Evolutionary conservation across 164 flowering plant genomes (phyloP), one percentile per base, ranked within the genome.

Genomic region (Annona squamosa): DNA sequence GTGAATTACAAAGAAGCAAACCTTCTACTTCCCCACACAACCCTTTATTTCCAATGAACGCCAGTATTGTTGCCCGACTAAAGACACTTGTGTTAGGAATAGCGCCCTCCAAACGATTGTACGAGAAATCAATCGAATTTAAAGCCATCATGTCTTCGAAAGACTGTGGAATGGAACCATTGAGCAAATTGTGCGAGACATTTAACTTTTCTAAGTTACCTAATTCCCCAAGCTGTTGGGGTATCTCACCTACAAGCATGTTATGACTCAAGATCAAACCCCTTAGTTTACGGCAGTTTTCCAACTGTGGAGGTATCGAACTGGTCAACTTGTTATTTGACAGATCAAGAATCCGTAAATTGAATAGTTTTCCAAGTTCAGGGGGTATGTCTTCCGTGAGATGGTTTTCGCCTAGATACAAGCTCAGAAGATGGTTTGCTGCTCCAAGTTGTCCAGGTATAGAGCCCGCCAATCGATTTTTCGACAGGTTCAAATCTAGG

Each of bases 31-130:
- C 3, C 26, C 72, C 72, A 37, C 72, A 71, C 61, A 71, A 61
- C 42, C 69, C 62, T 64, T 48, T 63, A 44, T 71, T 71, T 6
- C 26, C 48, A 2, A 17, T 41, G 42, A 71, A 71, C 17, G 52
- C 73, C 7, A 43, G 41, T 1, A 18, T 13, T 43, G 46, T 63
- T 26, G 72, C 63, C 46, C 26, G 43, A 5, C 4, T 10, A 26
- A 70, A 70, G n/a, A 42, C 72, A 12, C 42, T 48, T 13, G 45
- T 70, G 4, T 70, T 13, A 13, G 72, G 72, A 41, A 70, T 18
- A n/a, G 72, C 6, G 12, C 72, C 72, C 63, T n/a, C 72, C 44
- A 70, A 43, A 52, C 26, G 44, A 41, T 70, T 70, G 43, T 70
- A 70, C 3, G 72, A 70, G 2, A 70, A 70, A 70, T 70, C 46